phyloP scores from a whole-genome alignment of 495 filamentous ascomycete genomes.

The Aspergillus cavernicola region DNA sequence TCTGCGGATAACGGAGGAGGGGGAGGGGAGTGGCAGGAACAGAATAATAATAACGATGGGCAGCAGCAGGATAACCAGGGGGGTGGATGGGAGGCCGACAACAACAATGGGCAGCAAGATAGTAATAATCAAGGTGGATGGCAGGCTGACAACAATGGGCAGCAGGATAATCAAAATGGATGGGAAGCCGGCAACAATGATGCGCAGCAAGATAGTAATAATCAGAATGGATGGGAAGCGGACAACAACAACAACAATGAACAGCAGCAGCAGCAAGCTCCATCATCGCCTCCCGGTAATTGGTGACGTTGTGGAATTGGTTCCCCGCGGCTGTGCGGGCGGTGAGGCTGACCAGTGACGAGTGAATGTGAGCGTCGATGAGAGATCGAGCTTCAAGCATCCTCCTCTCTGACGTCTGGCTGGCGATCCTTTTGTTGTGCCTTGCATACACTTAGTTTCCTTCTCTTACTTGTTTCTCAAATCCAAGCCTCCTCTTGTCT shows the following conservation, averaged over 20 bases:
- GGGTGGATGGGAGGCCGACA: background rate
- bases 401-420: background rate
- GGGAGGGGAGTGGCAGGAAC: too few relatives aligned
- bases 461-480: background rate
- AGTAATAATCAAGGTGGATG: too few relatives aligned
- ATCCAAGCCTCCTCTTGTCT: background rate
- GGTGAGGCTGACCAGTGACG: slow-evolving; percentile 7
- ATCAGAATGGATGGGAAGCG: background rate
- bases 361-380: background rate
- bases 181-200: background rate
- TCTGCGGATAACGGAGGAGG: background rate
- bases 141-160: background rate
- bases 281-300: too few relatives aligned
- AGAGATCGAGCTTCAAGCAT: background rate
- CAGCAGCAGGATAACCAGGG: background rate
- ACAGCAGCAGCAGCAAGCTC: too few relatives aligned
- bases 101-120: too few relatives aligned
- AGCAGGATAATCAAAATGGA: background rate
- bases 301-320: slow-evolving; percentile 5
- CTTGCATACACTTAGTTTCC: background rate
- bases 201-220: background rate
- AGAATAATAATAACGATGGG: background rate
- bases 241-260: too few relatives aligned
- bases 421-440: background rate
- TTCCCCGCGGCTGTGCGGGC: slow-evolving; percentile 11